These are phyloP conservation scores for Candida gorgasii DNA, from an alignment of 805 yeast species.

Conservation along the genomic window DNA sequence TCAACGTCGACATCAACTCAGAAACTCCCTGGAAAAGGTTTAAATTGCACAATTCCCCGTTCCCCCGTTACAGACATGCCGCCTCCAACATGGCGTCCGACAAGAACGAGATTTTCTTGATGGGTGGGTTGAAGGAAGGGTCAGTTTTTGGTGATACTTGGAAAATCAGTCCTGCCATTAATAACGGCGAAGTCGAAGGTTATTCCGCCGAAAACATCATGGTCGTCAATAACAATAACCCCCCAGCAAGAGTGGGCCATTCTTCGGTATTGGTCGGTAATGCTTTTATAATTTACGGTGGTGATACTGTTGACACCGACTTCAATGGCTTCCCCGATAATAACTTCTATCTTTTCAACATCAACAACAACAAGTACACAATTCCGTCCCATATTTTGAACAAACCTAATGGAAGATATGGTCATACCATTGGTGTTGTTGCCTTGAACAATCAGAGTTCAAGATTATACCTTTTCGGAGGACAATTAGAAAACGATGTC, in stretches of 20 bases:
- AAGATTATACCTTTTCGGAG: conserved; percentile 84
- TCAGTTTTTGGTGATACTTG: conserved; percentile 95
- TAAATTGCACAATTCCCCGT: conserved; percentile 73
- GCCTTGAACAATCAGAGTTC: conserved; percentile 47
- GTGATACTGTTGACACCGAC: conserved; percentile 87
- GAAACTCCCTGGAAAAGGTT: conserved; percentile 67
- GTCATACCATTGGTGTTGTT: conserved; percentile 84
- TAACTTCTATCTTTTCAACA: conserved; percentile 81
- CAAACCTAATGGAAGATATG: conserved; percentile 91
- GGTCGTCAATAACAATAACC: conserved; percentile 69
- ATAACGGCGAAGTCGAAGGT: conserved; percentile 23
- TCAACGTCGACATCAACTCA: not conserved
- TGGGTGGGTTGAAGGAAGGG: conserved; percentile 94
- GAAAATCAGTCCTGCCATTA: conserved; percentile 62
- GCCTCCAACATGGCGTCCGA: conserved; percentile 77
- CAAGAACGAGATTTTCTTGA: conserved; percentile 76
- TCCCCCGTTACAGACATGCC: conserved; percentile 93
- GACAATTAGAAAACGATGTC: conserved; percentile 82
- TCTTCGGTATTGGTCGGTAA: conserved; percentile 89
- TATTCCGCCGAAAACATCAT: conserved; percentile 35
- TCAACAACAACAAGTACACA: conserved; percentile 44
- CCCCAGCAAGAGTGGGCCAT: conserved; percentile 97
- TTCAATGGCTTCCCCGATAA: conserved; percentile 80
- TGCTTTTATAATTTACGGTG: conserved; percentile 94
- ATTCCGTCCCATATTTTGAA: conserved; percentile 44